Percentiles rank a stretch among this genome's conserved stretches.
Evolutionary conservation across 139 green algal genomes (phyloP).

Genomic region (Coelastrella sp.): DNA sequence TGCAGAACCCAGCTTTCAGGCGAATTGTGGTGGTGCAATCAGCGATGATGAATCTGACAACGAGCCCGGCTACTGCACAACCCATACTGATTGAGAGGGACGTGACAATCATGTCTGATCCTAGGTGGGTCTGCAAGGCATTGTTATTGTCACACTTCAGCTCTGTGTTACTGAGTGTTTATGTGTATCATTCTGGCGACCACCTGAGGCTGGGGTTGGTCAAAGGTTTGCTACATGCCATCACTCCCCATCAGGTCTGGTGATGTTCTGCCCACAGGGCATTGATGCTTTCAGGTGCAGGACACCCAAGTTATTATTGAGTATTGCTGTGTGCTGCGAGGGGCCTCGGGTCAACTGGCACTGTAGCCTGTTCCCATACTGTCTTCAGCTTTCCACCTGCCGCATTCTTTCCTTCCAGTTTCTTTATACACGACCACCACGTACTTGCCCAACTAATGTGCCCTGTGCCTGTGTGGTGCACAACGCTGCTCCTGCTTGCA

Average conservation of each 20-base stretch:
- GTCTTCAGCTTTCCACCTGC: too few species aligned
- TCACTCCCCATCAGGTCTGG: too few species aligned
- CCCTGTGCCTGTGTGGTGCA: background rate
- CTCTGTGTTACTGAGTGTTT: background rate
- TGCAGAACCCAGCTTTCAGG: background rate
- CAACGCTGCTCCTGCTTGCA: background rate
- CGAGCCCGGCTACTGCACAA: background rate
- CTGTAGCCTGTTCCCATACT: too few species aligned
- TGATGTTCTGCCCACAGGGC: too few species aligned
- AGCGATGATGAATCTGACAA: background rate
- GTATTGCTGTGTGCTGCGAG: too few species aligned
- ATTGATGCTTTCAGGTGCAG: too few species aligned
- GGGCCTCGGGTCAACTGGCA: too few species aligned
- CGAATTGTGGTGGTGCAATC: background rate
- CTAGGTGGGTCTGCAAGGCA: background rate
- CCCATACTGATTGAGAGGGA: background rate
- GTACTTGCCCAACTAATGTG: background rate
- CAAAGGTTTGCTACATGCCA: too few species aligned
- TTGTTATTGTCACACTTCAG: background rate
- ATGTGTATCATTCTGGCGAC: background rate
- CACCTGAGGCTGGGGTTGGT: background rate
- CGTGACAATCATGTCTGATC: constrained; percentile 10
- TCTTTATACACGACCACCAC: too few species aligned
- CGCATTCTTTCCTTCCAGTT: background rate
- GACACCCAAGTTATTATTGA: too few species aligned